Conservation (phyloP, 257 asterid species). For the Solanum piurae region DNA sequence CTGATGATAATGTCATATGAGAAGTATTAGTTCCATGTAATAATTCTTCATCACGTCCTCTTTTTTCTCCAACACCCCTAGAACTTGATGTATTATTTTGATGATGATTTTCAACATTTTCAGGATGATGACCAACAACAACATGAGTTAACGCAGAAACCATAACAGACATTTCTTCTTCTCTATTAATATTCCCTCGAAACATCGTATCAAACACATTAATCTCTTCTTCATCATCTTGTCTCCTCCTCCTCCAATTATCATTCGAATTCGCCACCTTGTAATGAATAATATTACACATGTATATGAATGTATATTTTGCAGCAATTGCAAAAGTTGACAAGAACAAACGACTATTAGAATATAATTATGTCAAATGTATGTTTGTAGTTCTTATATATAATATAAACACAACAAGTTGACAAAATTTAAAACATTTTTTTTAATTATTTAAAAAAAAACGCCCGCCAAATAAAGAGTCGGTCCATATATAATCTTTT, state of each 20-base stretch:
- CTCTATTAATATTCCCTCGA: slow-evolving; percentile 22
- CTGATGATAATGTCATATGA: slow-evolving; percentile 4
- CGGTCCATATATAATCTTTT: not conserved
- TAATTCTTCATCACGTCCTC: slow-evolving; percentile 21
- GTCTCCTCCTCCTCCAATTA: not conserved
- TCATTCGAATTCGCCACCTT: slow-evolving; percentile 26
- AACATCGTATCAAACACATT: slow-evolving; percentile 11
- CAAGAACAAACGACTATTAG: not conserved
- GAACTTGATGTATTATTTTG: not conserved
- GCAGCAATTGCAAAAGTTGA: not conserved
- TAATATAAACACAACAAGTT: not conserved
- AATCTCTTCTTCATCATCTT: not conserved
- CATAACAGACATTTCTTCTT: slow-evolving; percentile 66
- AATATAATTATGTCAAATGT: not conserved
- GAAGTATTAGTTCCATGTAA: not conserved
- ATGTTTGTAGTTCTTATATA: not conserved
- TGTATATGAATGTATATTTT: not conserved
- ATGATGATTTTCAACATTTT: not conserved
- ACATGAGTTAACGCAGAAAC: slow-evolving; percentile 62
- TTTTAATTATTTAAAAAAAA: not conserved
- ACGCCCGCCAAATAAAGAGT: not conserved
- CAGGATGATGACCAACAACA: slow-evolving; percentile 19
- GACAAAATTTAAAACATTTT: not conserved
- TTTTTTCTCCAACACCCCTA: slow-evolving; percentile 26
- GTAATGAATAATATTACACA: slow-evolving; percentile 2